Conservation (phyloP, 257 asterid species). For the Verbena officinalis region DNA sequence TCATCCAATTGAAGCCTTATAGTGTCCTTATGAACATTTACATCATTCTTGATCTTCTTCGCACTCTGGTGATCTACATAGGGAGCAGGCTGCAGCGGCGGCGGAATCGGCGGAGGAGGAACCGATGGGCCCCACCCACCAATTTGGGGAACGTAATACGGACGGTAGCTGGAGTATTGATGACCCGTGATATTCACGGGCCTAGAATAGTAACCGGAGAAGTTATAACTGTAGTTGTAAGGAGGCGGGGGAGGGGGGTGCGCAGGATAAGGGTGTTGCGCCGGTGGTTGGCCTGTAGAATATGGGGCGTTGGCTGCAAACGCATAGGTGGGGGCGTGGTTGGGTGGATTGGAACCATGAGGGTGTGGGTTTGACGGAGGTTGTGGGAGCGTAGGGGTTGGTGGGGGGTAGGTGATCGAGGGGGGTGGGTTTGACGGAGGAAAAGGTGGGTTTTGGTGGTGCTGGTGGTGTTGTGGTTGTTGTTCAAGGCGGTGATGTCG, state of each 20-base stretch:
- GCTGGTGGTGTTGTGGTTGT: constrained; percentile 31
- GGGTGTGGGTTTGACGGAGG: constrained; percentile 25
- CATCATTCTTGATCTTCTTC: constrained; percentile 82
- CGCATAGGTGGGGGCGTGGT: constrained; percentile 42
- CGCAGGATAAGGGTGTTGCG: constrained; percentile 35
- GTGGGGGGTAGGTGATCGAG: constrained; percentile 17
- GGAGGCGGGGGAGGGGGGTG: constrained; percentile 38
- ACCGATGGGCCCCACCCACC: constrained; percentile 51
- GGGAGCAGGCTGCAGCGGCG: constrained; percentile 53
- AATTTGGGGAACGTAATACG: constrained; percentile 47
- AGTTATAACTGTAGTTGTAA: constrained; percentile 38
- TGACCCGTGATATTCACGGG: constrained; percentile 41
- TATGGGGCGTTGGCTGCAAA: constrained; percentile 58
- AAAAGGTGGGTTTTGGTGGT: constrained; percentile 31
- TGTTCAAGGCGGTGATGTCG: constrained; percentile 44
- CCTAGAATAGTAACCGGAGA: constrained; percentile 40
- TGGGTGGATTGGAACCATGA: constrained; percentile 30
- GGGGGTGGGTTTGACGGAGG: constrained; percentile 32
- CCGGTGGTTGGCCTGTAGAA: constrained; percentile 36
- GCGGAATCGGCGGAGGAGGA: constrained; percentile 35
- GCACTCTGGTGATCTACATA: constrained; percentile 84
- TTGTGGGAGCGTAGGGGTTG: constrained; percentile 31
- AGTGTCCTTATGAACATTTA: constrained; percentile 84
- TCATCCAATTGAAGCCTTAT: constrained; percentile 66
- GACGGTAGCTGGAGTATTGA: constrained; percentile 50